Evolutionary conservation across 2,329 filamentous ascomycete species (phyloP).

Genomic region (Coniochaeta sp.): DNA sequence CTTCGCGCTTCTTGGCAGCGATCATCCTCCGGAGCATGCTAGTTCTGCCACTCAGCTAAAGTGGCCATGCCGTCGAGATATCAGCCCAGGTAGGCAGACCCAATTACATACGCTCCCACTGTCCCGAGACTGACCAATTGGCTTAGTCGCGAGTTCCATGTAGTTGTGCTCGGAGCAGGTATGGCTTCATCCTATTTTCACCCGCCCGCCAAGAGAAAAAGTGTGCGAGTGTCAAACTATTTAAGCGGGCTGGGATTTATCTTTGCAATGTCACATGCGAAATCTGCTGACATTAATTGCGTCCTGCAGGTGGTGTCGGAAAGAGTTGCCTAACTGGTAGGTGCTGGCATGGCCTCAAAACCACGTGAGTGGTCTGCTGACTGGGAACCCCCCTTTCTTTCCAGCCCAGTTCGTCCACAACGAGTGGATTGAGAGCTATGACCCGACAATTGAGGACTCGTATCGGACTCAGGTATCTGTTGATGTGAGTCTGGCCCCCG

Average conservation of each 20-base stretch:
- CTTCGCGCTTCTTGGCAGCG: background rate
- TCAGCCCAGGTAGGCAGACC: background rate
- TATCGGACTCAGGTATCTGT: constrained; percentile 71
- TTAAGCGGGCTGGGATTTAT: background rate
- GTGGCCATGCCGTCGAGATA: constrained; percentile 2
- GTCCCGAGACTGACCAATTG: background rate
- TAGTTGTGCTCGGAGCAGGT: constrained; percentile 77
- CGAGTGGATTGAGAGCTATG: constrained; percentile 86
- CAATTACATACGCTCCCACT: background rate
- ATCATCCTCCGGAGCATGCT: background rate
- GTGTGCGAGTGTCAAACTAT: background rate
- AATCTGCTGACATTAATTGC: constrained; percentile 20
- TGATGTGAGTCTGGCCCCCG: constrained; percentile 57
- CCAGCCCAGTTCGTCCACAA: constrained; percentile 88
- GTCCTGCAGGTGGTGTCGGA: constrained; percentile 66
- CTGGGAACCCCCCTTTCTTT: constrained; percentile 5
- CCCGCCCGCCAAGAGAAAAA: background rate
- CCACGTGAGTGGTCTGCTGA: constrained; percentile 8
- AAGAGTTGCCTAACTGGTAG: constrained; percentile 88
- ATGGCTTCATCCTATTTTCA: constrained; percentile 12
- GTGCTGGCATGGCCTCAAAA: constrained; percentile 17
- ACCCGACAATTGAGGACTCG: constrained; percentile 72
- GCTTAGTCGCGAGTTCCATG: constrained; percentile 67
- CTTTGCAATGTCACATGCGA: constrained; percentile 11
- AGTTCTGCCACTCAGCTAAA: background rate